Evolutionary conservation across 345 rosid species (phyloP).

Genomic region (sweet orange (Citrus sinensis)): DVS_A1.0 CM039168.1:19961001-19961500

Average conservation of each 20-base stretch:
- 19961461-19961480: slow-evolving; percentile 83
- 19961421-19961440: slow-evolving; percentile 81
- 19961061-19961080: background rate
- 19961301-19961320: no score
- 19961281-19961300: no score
- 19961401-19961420: slow-evolving; percentile 80
- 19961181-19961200: slow-evolving; percentile 86
- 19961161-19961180: slow-evolving; percentile 75
- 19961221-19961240: slow-evolving; percentile 67
- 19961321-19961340: no score
- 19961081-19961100: background rate
- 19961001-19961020: background rate
- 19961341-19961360: background rate
- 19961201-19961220: slow-evolving; percentile 81
- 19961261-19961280: slow-evolving; percentile 3
- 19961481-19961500: slow-evolving; percentile 48
- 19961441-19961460: slow-evolving; percentile 75
- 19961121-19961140: slow-evolving; percentile 53
- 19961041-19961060: background rate
- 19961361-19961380: slow-evolving; percentile 44
- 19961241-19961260: slow-evolving; percentile 82
- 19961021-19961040: background rate
- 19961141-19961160: slow-evolving; percentile 70
- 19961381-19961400: slow-evolving; percentile 77
- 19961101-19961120: background rate